Base-by-base conservation (phyloP, 192 early-diverging fungal genomes). In the Rhizophagus sp. region DNA sequence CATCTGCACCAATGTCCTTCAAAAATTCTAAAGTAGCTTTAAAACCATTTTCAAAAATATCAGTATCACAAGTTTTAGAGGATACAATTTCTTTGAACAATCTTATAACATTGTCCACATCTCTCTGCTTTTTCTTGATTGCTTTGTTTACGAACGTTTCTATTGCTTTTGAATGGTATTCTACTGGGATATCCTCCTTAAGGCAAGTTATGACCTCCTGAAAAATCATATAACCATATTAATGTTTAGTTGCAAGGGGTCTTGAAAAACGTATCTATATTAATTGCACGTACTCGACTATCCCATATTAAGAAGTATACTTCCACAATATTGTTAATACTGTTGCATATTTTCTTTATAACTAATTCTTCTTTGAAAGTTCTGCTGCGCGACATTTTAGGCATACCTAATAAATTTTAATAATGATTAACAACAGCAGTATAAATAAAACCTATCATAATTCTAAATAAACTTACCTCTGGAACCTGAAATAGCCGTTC, bases 1-100 rank as follows among this genome's bases (percentile, higher is more conserved):
- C 88, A 82, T 96, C 95, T 47, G 89, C 85, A 13, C 89, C 88
- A 62, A 94, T 84, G 79, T 97, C 96, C 57, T 92, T 89, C 65
- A 94, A 82, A 68, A 87, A 76, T 79, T 91, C 91, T 76, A 87
- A 81, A 34, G 85, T 85, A 52, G 87, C 85, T 47, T 85, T 82
- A 61, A 92, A 86, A 12, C 86, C 90, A 9, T 77, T 79, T 47
- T 92, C 84, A 50, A 89, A 82, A 19, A 84, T 81, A 68, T 90
- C 86, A 19, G 68, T 72, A 52, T 88, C 80, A 22, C 94, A 68
- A 57, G 89, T 65, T 27, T 80, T 79, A 13, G 88, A 82, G 6
- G 69, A 25, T n/a, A 81, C 41, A 73, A 94, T 83, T 47, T 83
- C 84, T 81, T 89, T 90, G 84, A 91, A 84, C 9, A 93, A 71